These are phyloP conservation scores for Haematococcus lacustris DNA, from an alignment of 139 green algal species.

Conservation along the genomic window DNA sequence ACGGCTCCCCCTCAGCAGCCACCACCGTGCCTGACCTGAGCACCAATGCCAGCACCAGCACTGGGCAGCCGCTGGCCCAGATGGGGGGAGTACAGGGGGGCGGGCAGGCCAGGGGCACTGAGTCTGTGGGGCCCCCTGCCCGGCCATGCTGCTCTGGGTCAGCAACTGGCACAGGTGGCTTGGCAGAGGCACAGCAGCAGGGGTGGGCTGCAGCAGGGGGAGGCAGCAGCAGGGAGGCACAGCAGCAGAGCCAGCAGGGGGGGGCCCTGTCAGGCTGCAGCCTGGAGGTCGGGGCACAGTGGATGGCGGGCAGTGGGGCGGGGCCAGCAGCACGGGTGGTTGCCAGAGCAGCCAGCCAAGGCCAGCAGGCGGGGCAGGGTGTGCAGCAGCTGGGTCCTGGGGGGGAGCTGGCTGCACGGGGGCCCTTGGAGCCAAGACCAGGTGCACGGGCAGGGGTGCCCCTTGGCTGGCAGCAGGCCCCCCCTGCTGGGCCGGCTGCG, in stretches of 20 bases:
- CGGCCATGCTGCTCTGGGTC: not conserved
- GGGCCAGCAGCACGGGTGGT: too few relatives aligned
- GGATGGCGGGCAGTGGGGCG: too few relatives aligned
- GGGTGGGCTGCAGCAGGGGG: not conserved
- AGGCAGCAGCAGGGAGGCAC: not conserved
- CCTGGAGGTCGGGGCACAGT: too few relatives aligned
- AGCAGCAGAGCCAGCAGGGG: not conserved
- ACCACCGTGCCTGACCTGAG: too few relatives aligned
- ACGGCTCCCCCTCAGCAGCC: too few relatives aligned
- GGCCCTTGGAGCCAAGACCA: not conserved
- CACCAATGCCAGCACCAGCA: too few relatives aligned
- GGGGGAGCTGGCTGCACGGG: not conserved
- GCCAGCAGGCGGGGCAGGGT: not conserved
- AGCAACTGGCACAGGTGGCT: not conserved
- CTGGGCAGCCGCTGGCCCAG: too few relatives aligned
- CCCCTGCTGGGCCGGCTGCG: not conserved
- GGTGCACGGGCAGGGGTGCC: not conserved
- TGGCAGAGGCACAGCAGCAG: not conserved
- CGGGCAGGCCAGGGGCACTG: too few relatives aligned
- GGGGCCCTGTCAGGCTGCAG: too few relatives aligned
- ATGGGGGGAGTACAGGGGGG: too few relatives aligned
- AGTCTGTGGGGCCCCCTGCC: too few relatives aligned
- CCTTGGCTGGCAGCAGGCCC: not conserved
- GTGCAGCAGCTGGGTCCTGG: not conserved
- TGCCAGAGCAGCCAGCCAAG: constrained; percentile 1